These are phyloP conservation scores for Phytophthora pistaciae DNA, from an alignment of 352 stramenopile species.

Conservation along the genomic window DNA sequence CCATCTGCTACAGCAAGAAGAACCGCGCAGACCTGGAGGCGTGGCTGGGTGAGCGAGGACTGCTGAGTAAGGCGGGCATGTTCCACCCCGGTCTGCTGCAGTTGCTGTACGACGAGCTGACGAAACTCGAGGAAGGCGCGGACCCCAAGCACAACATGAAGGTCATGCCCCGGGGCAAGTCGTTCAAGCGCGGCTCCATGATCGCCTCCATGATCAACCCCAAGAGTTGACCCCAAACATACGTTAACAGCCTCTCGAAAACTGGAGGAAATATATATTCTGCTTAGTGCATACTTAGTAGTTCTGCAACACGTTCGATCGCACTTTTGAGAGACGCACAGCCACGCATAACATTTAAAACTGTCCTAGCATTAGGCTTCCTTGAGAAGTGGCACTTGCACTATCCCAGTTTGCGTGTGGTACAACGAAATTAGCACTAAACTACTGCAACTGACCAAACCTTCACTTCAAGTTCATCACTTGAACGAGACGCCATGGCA, in stretches of 20 bases:
- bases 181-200: slow-evolving; percentile 18
- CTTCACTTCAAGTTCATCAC: neutral
- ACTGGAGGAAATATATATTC: too few relatives aligned
- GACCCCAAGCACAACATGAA: slow-evolving; percentile 20
- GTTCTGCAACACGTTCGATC: too few relatives aligned
- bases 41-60: slow-evolving; percentile 11
- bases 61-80: slow-evolving; percentile 15
- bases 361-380: too few relatives aligned
- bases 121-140: slow-evolving; percentile 14
- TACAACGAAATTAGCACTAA: too few relatives aligned
- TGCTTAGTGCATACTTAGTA: too few relatives aligned
- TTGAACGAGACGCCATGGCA: neutral
- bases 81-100: slow-evolving; percentile 24
- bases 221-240: too few relatives aligned
- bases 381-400: too few relatives aligned
- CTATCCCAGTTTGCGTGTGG: too few relatives aligned
- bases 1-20: slow-evolving; percentile 25
- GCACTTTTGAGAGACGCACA: too few relatives aligned
- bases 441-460: neutral
- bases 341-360: too few relatives aligned
- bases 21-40: slow-evolving; percentile 13
- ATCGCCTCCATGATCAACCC: slow-evolving; percentile 18
- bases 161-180: slow-evolving; percentile 10
- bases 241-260: too few relatives aligned
- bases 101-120: slow-evolving; percentile 22